These are phyloP conservation scores for Penicillium longicatenatum DNA, from an alignment of 495 filamentous ascomycete genomes.

Conservation along the genomic window DNA sequence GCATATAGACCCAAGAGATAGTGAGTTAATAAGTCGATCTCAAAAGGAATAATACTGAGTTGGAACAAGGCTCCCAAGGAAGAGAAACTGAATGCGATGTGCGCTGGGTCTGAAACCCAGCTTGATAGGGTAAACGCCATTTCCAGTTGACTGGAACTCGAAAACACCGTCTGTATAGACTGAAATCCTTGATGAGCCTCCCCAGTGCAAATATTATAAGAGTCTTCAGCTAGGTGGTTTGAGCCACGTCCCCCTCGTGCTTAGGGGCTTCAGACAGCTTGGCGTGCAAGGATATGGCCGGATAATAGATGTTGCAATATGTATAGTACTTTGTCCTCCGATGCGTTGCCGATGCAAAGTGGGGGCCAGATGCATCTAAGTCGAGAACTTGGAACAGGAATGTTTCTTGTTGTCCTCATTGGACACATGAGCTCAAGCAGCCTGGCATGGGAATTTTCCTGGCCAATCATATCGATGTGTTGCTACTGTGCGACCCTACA, in stretches of 20 bases:
- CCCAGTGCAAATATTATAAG: neutral
- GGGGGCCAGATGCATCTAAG: neutral
- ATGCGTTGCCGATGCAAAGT: neutral
- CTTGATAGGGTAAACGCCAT: neutral
- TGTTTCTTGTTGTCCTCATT: neutral
- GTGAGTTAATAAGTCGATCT: neutral
- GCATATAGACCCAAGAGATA: neutral
- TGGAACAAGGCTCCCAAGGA: slow-evolving; percentile 6
- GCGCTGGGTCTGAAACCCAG: neutral
- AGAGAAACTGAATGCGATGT: neutral
- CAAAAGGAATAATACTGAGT: slow-evolving; percentile 3
- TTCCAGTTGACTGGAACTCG: neutral
- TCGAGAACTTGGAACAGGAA: neutral
- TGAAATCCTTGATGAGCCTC: neutral
- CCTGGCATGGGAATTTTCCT: no score
- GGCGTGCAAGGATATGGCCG: no score
- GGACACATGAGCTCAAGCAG: neutral
- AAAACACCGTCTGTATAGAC: neutral
- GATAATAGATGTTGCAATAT: neutral
- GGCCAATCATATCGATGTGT: neutral
- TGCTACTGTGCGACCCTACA: neutral
- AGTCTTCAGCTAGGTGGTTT: neutral
- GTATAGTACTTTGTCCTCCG: neutral
- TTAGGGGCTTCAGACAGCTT: neutral
- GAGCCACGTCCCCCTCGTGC: neutral